Base-by-base conservation (phyloP, 495 filamentous ascomycete genomes). In the Aspergillus hancockii region DNA sequence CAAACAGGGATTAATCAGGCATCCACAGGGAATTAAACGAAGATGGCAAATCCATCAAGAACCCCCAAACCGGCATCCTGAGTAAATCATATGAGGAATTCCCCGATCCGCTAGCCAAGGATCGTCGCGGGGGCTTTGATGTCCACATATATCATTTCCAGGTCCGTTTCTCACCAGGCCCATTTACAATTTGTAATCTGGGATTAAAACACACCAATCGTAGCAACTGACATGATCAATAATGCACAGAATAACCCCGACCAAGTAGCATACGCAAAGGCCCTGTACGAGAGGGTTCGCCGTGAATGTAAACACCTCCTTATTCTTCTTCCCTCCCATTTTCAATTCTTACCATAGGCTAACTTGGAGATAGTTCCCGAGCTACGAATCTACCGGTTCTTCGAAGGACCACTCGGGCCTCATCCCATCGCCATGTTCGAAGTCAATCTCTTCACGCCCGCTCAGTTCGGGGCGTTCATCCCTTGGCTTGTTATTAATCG, bases 361-460 rank as follows among this genome's bases (percentile, higher is more conserved):
- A 41, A 28, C 3, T 28, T 21, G 1, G 7, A 28, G 12, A 18
- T 56, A 91, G 88, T 96, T 67, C 92, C 92, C 16, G 92, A 97
- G 67, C 81, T 96, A 18, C 83, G 90, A 43, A 87, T 95, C 64
- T 96, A 96, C 70, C 75, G 71, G 3, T 76, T 95, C 62, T 95
- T 83, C 79, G 87, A 94, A 63, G 68, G 75, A 40, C 91, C 91
- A 3, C 68, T 96, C 7, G 92, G 92, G 0, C 92, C 92, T 3
- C 92, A 97, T 65, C 87, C 88, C 0, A 73, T 90, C 0, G 90
- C 85, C 47, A 97, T 97, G 92, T 83, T 97, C 63, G 92, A 97
- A 71, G 93, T 96, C 16, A 94, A 94, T 61, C 38, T 97, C 28
- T 89, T 92, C 70, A 91, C 87, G 0, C 92, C 92, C 0, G 85